These are phyloP conservation scores for Triticum turgidum DNA, from an alignment of 176 grass and related monocot species.

Conservation along the genomic window DNA sequence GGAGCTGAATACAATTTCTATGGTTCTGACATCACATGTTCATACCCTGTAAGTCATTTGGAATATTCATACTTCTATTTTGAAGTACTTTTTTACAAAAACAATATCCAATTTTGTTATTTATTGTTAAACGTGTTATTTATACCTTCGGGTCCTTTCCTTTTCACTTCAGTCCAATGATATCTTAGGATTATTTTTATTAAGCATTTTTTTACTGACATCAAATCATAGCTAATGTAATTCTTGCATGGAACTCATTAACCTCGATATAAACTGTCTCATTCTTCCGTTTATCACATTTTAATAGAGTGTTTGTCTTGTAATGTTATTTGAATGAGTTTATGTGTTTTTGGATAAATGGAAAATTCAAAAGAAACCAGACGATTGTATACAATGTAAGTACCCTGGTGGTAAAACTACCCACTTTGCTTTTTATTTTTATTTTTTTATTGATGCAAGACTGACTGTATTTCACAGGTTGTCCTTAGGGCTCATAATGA, in stretches of 20 bases:
- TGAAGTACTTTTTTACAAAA: neutral
- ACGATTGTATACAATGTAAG: slow-evolving; percentile 80
- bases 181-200: slow-evolving; percentile 15
- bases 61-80: neutral
- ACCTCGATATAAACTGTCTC: neutral
- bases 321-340: slow-evolving; percentile 16
- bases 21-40: slow-evolving; percentile 97
- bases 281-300: slow-evolving; percentile 15
- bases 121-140: slow-evolving; percentile 17
- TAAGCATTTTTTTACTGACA: neutral
- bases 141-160: slow-evolving; percentile 11
- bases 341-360: slow-evolving; percentile 66
- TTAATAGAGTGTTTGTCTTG: neutral
- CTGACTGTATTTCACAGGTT: slow-evolving; percentile 32
- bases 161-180: slow-evolving; percentile 13
- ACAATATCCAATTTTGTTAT: too few species aligned
- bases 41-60: slow-evolving; percentile 79
- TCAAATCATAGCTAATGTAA: neutral
- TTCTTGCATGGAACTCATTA: neutral
- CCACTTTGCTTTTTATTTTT: too few species aligned
- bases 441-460: neutral
- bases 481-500: slow-evolving; percentile 53
- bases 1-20: slow-evolving; percentile 89
- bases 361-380: slow-evolving; percentile 79
- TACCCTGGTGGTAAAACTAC: neutral